Percentiles rank a stretch among this genome's conserved stretches.
phyloP scores from a whole-genome alignment of 768 basidiomycete genomes.

The Naganishia kalamii region DNA sequence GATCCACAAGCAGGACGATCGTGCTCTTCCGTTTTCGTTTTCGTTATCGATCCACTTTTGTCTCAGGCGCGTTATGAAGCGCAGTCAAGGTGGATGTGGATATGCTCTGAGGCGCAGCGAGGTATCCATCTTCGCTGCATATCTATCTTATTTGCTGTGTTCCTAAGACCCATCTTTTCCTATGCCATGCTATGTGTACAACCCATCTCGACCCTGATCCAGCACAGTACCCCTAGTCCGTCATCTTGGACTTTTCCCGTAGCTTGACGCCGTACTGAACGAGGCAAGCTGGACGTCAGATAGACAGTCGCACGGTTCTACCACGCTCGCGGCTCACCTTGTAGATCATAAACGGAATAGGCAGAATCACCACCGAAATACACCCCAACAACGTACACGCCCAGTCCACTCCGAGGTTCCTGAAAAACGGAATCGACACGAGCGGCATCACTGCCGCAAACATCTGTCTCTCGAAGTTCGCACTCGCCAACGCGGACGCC shows the following conservation, averaged over 20 bases:
- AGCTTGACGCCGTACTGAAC: not conserved
- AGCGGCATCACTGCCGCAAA: constrained; percentile 22
- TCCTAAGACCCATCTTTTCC: too few species aligned
- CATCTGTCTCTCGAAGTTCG: constrained; percentile 3
- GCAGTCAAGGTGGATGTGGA: too few species aligned
- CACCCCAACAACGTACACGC: constrained; percentile 28
- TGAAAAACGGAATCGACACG: constrained; percentile 25
- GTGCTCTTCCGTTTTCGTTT: too few species aligned
- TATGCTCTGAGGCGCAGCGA: too few species aligned
- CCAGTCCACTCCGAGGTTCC: constrained; percentile 28
- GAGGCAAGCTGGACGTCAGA: not conserved
- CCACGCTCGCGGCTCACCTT: not conserved
- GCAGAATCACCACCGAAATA: constrained; percentile 40
- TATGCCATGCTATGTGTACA: too few species aligned
- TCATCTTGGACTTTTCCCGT: not conserved
- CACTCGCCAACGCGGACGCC: constrained; percentile 2
- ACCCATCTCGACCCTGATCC: not conserved
- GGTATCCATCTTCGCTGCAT: too few species aligned
- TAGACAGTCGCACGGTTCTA: not conserved
- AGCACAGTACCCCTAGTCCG: not conserved
- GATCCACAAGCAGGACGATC: too few species aligned
- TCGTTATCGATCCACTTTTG: too few species aligned
- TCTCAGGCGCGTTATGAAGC: too few species aligned
- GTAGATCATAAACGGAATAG: constrained; percentile 35
- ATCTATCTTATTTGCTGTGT: too few species aligned